A percentile compares a stretch with the other conserved stretches of the same genome.
phyloP scores from a whole-genome alignment of 768 basidiomycete genomes.

The Trametes meyenii region DNA sequence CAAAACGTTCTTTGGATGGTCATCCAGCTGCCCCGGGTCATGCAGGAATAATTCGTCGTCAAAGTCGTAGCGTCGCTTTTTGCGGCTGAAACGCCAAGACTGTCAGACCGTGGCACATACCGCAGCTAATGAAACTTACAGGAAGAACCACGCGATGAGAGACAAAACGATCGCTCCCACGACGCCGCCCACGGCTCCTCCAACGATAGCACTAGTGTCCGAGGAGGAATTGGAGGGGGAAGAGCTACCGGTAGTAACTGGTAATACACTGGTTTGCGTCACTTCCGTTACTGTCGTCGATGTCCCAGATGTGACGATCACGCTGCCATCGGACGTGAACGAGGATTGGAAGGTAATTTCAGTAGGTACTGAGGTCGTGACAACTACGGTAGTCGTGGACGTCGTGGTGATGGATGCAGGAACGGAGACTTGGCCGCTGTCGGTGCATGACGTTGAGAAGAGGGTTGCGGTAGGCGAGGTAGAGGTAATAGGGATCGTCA shows the following conservation, averaged over 20 bases:
- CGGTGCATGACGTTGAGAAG: constrained; percentile 25
- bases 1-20: constrained; percentile 5
- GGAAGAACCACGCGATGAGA: constrained; percentile 19
- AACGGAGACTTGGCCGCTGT: neutral
- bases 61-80: constrained; percentile 9
- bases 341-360: constrained; percentile 18
- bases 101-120: no score
- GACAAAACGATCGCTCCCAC: constrained; percentile 16
- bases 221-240: neutral
- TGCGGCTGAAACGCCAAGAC: neutral
- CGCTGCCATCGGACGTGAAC: constrained; percentile 21
- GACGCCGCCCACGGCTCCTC: constrained; percentile 25
- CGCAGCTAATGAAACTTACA: constrained; percentile 7
- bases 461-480: constrained; percentile 24
- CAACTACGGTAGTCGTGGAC: neutral
- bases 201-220: constrained; percentile 22
- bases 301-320: constrained; percentile 21
- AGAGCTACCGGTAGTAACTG: neutral
- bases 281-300: neutral
- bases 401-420: neutral
- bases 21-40: neutral
- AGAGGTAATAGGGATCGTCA: constrained; percentile 23
- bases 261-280: constrained; percentile 16
- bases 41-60: constrained; percentile 25
- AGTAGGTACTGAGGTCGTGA: constrained; percentile 11